phyloP scores from a whole-genome alignment of 441 rosid species.

The Croton setiger region DNA sequence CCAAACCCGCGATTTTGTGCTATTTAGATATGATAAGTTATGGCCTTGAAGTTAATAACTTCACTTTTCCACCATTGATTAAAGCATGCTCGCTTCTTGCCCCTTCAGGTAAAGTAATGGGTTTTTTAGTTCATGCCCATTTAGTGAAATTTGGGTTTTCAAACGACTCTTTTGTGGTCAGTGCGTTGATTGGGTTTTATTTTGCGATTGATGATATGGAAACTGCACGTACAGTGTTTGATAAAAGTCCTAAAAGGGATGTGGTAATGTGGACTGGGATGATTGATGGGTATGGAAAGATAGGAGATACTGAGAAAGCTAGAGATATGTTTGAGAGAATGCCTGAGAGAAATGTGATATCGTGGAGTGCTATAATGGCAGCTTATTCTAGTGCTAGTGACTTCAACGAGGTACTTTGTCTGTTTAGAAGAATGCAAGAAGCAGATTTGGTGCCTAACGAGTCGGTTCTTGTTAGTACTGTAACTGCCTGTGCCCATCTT shows the following conservation, averaged over 20 bases:
- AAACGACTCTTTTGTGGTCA: slow-evolving; percentile 31
- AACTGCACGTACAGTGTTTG: slow-evolving; percentile 32
- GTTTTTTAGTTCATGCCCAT: slow-evolving; percentile 31
- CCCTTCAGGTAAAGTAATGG: slow-evolving; percentile 5
- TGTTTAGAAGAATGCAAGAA: slow-evolving; percentile 34
- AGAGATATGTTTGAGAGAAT: slow-evolving; percentile 34
- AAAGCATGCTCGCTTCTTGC: slow-evolving; percentile 31
- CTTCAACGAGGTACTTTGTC: slow-evolving; percentile 34
- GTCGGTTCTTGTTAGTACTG: slow-evolving; percentile 35
- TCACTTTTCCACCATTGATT: slow-evolving; percentile 36
- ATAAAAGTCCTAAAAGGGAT: slow-evolving; percentile 25
- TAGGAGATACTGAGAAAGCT: slow-evolving; percentile 28
- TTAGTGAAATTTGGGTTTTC: slow-evolving; percentile 29
- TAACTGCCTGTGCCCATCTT: slow-evolving; percentile 37
- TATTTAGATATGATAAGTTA: slow-evolving; percentile 28
- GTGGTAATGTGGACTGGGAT: slow-evolving; percentile 36
- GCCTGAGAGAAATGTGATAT: slow-evolving; percentile 31
- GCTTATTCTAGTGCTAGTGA: slow-evolving; percentile 35
- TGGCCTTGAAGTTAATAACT: slow-evolving; percentile 28
- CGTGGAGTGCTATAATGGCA: slow-evolving; percentile 41
- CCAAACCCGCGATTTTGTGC: slow-evolving; percentile 19
- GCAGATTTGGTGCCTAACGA: slow-evolving; percentile 30
- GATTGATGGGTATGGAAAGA: slow-evolving; percentile 33
- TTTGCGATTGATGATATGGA: slow-evolving; percentile 18
- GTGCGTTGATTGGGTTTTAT: slow-evolving; percentile 36